Conservation (phyloP, 768 basidiomycete species). For the Mrakia frigida region DNA sequence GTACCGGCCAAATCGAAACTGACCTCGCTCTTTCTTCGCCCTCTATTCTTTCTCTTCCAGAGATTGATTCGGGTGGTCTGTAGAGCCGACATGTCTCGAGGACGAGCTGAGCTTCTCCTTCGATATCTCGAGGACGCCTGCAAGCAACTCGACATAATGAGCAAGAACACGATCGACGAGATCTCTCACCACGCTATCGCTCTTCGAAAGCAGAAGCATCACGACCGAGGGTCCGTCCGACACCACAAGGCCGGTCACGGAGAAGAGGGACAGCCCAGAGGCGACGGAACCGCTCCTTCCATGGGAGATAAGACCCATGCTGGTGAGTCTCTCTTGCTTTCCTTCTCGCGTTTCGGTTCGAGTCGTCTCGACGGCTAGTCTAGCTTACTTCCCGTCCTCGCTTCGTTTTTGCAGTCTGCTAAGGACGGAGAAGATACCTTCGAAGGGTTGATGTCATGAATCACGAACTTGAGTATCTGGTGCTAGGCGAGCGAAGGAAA, state of each 20-base stretch:
- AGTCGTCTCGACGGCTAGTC: no score
- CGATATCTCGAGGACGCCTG: slow-evolving; percentile 34
- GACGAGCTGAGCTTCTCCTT: slow-evolving; percentile 33
- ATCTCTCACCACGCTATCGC: slow-evolving; percentile 22
- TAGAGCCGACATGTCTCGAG: slow-evolving; percentile 34
- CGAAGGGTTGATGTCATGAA: no score
- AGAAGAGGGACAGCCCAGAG: not conserved
- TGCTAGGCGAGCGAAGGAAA: no score
- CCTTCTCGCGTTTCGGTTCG: no score
- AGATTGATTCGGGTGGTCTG: slow-evolving; percentile 33
- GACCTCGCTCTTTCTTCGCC: slow-evolving; percentile 24
- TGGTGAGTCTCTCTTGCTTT: not conserved
- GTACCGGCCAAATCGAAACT: no score
- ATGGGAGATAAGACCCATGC: slow-evolving; percentile 7
- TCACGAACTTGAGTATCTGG: no score
- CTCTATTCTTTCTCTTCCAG: not conserved
- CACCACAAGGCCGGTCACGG: not conserved
- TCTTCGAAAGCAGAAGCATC: slow-evolving; percentile 22
- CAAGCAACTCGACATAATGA: slow-evolving; percentile 33
- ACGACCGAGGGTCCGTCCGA: not conserved
- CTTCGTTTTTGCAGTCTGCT: not conserved
- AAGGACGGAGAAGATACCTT: not conserved
- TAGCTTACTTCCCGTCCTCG: no score
- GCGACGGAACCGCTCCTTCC: not conserved
- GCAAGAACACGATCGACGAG: slow-evolving; percentile 31